A percentile compares a stretch with the other conserved stretches of the same genome.
Evolutionary conservation across 257 asterid species (phyloP).

Genomic region (Lycium barbarum): DNA sequence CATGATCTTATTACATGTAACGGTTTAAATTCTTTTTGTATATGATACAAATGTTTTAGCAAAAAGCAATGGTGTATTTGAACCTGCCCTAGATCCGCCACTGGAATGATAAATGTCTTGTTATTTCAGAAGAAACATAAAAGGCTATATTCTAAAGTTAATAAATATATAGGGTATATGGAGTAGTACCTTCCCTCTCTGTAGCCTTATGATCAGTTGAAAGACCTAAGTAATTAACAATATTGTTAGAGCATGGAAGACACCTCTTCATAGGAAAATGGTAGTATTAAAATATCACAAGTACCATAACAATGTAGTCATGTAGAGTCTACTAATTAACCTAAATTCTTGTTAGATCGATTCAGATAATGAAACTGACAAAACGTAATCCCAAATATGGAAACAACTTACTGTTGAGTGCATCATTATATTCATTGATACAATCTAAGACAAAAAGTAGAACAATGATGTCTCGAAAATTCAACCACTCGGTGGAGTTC

Average conservation of each 20-base stretch:
- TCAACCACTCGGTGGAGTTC: background rate
- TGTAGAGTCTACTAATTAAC: too few relatives aligned
- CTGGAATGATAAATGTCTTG: background rate
- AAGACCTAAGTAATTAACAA: background rate
- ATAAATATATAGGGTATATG: background rate
- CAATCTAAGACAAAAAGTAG: background rate
- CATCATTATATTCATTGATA: background rate
- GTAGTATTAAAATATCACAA: too few relatives aligned
- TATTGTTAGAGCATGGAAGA: background rate
- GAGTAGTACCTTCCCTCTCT: background rate
- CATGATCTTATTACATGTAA: background rate
- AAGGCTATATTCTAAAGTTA: too few relatives aligned
- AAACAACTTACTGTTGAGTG: too few relatives aligned
- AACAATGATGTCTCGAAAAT: background rate
- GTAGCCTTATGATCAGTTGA: background rate
- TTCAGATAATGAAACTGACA: too few relatives aligned
- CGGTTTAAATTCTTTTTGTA: too few relatives aligned
- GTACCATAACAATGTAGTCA: too few relatives aligned
- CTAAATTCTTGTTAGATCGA: too few relatives aligned
- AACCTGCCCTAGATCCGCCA: background rate
- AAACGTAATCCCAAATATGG: too few relatives aligned
- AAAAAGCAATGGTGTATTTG: background rate
- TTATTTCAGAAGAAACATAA: too few relatives aligned
- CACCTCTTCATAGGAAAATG: too few relatives aligned
- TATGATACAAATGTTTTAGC: too few relatives aligned